Evolutionary conservation across 768 basidiomycete genomes (phyloP), one percentile per base, ranked within the genome.

Genomic region (Xerocomellus intermedius): DNA sequence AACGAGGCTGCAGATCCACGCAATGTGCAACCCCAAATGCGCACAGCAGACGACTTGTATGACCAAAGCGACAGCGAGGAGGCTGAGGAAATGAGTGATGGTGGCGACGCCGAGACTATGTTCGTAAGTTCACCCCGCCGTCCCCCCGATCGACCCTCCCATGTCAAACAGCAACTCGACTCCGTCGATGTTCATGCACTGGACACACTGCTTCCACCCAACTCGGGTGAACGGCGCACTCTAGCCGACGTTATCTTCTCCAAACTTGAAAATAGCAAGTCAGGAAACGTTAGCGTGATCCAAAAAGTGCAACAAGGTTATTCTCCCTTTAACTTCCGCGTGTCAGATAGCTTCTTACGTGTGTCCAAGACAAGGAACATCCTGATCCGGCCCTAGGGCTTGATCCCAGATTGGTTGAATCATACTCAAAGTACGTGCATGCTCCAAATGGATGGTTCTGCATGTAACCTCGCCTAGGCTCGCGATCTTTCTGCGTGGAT

Each of bases 161-260:
- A 52, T 21, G 43, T 22, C 44, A 47, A 47, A 14, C 65, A 91
- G 90, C 82, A 96, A 79, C 89, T 99, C 66, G 95, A 98, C 74
- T 84, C 89, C 55, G 84, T 79, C 57, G 97, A 98, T 73, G 79
- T 96, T 71, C 83, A 88, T 60, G 84, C 93, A 1, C 77, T 99
- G 35, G 94, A 98, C 62, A 77, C 84, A 14, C 76, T 94, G 30
- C 80, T 91, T 41, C 93, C 93, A 37, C 74, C 84, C 14, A 91
- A 87, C 71, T 78, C 83, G 16, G 80, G 82, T 8, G 87, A 91
- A 69, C 83, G 91, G 42, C 82, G 83, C 69, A 98, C 96, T 3
- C 76, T 99, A 30, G 97, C 97, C 30, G 97, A 99, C 69, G 79
- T 98, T n/a, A 99, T 98, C 55, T 92, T 99, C 67, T 82, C 90